phyloP scores from a whole-genome alignment of 129 eudicot genomes.

The Smallanthus sonchifolius region DNA sequence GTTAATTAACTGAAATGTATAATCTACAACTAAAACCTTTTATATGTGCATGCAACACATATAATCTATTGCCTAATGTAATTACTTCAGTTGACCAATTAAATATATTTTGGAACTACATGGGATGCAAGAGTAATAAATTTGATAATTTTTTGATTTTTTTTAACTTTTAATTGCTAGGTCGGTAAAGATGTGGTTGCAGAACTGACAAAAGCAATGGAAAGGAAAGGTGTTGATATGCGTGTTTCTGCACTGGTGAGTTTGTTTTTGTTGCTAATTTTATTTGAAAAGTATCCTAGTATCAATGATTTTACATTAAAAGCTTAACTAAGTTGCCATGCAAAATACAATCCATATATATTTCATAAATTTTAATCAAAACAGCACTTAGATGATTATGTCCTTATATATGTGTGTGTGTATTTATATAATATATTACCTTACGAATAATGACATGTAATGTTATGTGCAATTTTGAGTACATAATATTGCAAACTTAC shows the following conservation, averaged over 20 bases:
- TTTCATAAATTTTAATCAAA: background rate
- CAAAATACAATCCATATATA: background rate
- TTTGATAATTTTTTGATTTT: background rate
- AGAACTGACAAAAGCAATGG: conserved; percentile 64
- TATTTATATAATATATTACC: background rate
- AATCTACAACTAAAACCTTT: background rate
- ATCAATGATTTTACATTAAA: background rate
- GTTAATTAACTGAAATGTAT: background rate
- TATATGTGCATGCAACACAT: background rate
- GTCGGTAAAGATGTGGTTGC: conserved; percentile 47
- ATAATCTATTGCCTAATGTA: background rate
- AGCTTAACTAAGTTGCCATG: background rate
- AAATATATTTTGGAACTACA: background rate
- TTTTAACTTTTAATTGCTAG: background rate
- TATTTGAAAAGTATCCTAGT: background rate
- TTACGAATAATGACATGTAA: background rate
- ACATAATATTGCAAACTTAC: background rate
- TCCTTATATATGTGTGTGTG: background rate
- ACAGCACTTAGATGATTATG: background rate
- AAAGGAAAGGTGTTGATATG: conserved; percentile 66
- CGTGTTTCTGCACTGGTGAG: conserved; percentile 77
- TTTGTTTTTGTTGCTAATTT: conserved; percentile 16
- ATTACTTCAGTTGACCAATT: background rate
- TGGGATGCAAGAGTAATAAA: background rate
- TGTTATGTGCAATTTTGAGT: background rate